Conservation (phyloP, 139 green algal genomes). For the Picochlorum sp. region DNA sequence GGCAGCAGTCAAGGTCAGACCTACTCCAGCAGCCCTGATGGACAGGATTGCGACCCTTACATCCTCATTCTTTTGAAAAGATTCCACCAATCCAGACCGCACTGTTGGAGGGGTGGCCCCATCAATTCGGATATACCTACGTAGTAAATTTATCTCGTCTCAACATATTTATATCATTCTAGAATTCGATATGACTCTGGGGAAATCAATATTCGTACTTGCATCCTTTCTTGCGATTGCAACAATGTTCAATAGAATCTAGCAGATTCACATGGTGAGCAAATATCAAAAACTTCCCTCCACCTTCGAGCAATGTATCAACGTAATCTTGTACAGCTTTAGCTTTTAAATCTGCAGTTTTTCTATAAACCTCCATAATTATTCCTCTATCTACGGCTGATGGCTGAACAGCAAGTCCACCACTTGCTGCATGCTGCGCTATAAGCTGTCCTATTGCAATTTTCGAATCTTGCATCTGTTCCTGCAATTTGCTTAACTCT, state of each 20-base stretch:
- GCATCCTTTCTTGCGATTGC: slow-evolving; percentile 19
- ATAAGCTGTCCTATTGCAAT: slow-evolving; percentile 8
- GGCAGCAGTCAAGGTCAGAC: slow-evolving; percentile 82
- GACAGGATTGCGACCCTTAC: slow-evolving; percentile 75
- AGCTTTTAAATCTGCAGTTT: slow-evolving; percentile 58
- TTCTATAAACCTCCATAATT: slow-evolving; percentile 53
- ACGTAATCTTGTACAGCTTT: slow-evolving; percentile 53
- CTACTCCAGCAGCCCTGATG: slow-evolving; percentile 76
- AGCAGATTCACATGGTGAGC: slow-evolving; percentile 66
- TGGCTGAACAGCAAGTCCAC: neutral
- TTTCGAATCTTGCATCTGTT: slow-evolving; percentile 20
- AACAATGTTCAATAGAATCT: slow-evolving; percentile 38
- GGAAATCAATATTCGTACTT: no score
- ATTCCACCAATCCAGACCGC: slow-evolving; percentile 33
- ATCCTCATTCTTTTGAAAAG: slow-evolving; percentile 49
- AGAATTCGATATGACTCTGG: no score
- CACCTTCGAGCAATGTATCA: slow-evolving; percentile 36
- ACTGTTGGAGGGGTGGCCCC: slow-evolving; percentile 52
- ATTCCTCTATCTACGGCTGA: neutral
- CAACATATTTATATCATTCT: slow-evolving; percentile 35
- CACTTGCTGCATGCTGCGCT: neutral
- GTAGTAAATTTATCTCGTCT: no score
- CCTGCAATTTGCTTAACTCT: slow-evolving; percentile 10
- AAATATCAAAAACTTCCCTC: slow-evolving; percentile 90
- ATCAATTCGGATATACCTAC: slow-evolving; percentile 90